These are phyloP conservation scores for Plasmodium sp. DNA, from an alignment of 169 alveolate species.

Conservation along the genomic window DNA sequence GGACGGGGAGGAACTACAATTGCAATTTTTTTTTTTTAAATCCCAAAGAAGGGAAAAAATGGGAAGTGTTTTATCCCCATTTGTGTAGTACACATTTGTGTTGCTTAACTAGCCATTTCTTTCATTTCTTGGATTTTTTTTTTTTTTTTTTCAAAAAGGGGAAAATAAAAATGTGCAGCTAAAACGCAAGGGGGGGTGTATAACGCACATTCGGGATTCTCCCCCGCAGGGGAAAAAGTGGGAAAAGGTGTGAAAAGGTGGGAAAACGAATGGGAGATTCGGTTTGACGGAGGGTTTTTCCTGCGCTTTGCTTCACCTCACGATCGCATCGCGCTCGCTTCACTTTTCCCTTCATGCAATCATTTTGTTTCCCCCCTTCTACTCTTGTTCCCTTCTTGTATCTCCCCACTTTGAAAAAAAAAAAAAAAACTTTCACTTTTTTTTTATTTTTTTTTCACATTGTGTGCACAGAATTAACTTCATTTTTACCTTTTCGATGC, in stretches of 20 bases:
- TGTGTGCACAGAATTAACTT: slow-evolving; percentile 3
- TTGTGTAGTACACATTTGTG: not conserved
- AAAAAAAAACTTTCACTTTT: not conserved
- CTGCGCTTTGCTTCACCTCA: not conserved
- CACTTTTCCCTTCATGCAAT: not conserved
- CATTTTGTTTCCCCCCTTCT: not conserved
- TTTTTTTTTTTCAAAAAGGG: not conserved
- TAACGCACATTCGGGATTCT: not conserved
- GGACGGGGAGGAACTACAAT: not conserved
- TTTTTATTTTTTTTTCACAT: not conserved
- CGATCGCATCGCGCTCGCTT: not conserved
- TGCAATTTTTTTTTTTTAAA: not conserved
- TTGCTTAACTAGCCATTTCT: not conserved
- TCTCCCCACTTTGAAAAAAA: not conserved
- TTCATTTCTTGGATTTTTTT: not conserved
- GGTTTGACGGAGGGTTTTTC: not conserved
- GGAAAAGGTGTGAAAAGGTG: not conserved
- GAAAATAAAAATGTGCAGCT: not conserved
- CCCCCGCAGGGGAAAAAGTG: not conserved
- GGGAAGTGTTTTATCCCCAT: not conserved
- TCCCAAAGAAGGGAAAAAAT: not conserved
- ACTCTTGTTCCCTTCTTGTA: not conserved
- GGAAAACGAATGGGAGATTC: not conserved
- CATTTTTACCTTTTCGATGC: not conserved
- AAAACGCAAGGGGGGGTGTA: not conserved